Base-by-base conservation (phyloP, 306 rosid species). In the Fragaria nilgerrensis region DNA sequence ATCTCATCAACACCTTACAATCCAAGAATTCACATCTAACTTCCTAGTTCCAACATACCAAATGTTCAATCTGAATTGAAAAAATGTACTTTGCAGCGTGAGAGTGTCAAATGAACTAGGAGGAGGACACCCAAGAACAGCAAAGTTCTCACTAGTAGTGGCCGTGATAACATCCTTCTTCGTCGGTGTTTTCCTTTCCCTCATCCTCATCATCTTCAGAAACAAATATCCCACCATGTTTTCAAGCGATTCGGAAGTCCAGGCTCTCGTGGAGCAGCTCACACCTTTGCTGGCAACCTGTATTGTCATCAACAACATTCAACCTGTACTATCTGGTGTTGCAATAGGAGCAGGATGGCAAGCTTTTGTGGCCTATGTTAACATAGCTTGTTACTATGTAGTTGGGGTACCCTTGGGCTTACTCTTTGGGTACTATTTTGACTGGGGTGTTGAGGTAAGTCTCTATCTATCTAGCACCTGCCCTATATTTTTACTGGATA, bases 301-400 rank as follows among this genome's bases (percentile, higher is more conserved):
- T 87, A 92, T 94, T 75, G 22, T 92, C 49, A 84, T 92, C 77
- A 84, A 94, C 88, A 94, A 87, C 61, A 68, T 94, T 44, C 98
- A 94, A 3, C 98, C 98, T 0, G 96, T 93, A 72, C 88, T 93
- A 39, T 89, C 98, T 2, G 97, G 98, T 11, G 98, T 91, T 14
- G 98, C 96, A 14, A 82, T 91, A 61, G 97, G 98, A 10, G 98
- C 98, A 10, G 98, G 98, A 2, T 94, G 98, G 98, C 98, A 94
- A 44, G 73, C 86, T 32, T 15, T n/a, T 41, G 96, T 94, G 41
- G 98, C 93, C 22, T 90, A 92, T 67, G 93, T 94, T 0, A 94
- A 94, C 73, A 16, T 92, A 68, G 91, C 84, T 0, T 94, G 94
- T 81, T 94, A 94, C 79, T 94, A 94, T 74, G 20, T 85, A 0